Percentiles rank a stretch among this genome's conserved stretches.
phyloP scores from a whole-genome alignment of 2,329 filamentous ascomycete species.

The Exophiala sp. region DNA sequence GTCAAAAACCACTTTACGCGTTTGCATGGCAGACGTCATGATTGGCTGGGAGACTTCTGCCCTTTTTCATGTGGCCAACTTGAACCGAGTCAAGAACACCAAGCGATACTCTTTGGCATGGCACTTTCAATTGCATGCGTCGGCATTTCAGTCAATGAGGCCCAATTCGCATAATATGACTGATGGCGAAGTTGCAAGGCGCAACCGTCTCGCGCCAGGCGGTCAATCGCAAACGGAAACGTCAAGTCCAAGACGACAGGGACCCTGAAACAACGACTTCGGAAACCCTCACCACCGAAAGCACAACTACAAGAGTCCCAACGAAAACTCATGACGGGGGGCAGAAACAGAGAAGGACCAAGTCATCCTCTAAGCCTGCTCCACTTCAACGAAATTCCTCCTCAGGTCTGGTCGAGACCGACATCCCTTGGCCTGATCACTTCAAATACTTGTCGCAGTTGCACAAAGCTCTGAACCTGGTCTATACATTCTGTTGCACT shows the following conservation, averaged over 20 bases:
- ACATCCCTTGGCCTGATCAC: constrained; percentile 64
- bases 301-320: constrained; percentile 43
- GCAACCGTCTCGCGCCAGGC: constrained; percentile 39
- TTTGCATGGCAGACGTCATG: constrained; percentile 3
- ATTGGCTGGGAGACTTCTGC: not conserved
- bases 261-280: not conserved
- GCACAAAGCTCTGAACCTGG: constrained; percentile 79
- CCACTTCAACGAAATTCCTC: constrained; percentile 44
- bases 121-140: too few relatives aligned
- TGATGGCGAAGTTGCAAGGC: constrained; percentile 40
- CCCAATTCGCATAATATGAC: not conserved
- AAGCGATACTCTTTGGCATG: too few relatives aligned
- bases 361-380: constrained; percentile 35
- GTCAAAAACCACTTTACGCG: constrained; percentile 16
- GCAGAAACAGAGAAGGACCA: constrained; percentile 44
- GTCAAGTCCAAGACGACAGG: constrained; percentile 34
- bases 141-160: not conserved
- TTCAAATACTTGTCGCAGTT: constrained; percentile 69
- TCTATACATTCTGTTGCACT: constrained; percentile 91
- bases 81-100: too few relatives aligned
- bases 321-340: constrained; percentile 55
- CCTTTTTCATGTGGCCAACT: not conserved
- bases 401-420: constrained; percentile 43
- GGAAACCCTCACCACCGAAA: constrained; percentile 1
- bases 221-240: constrained; percentile 39